Evolutionary conservation across 805 yeast genomes (phyloP).

Genomic region (Wickerhamiella kurtzmanii): DNA sequence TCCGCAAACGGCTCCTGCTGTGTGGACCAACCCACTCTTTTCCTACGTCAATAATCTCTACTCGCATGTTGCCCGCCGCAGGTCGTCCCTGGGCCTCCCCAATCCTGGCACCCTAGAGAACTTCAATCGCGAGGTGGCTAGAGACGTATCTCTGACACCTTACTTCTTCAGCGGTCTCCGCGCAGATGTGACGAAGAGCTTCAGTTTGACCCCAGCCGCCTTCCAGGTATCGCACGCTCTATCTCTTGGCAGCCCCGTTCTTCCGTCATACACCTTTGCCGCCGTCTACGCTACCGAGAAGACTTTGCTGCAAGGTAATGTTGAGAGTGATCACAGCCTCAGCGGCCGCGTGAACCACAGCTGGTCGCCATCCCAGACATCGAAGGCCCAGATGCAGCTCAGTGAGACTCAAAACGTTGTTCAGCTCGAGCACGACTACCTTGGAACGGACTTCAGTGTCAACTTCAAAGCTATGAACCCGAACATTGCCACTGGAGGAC

Average conservation of each 20-base stretch:
- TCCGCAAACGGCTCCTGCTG: conserved; percentile 16
- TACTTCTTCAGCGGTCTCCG: conserved; percentile 89
- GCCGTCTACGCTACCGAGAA: conserved; percentile 81
- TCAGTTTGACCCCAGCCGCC: conserved; percentile 69
- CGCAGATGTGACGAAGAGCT: conserved; percentile 90
- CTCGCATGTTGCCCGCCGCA: conserved; percentile 38
- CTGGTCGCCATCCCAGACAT: conserved; percentile 65
- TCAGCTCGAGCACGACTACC: conserved; percentile 92
- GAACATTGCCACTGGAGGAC: conserved; percentile 54
- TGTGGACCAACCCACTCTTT: conserved; percentile 17
- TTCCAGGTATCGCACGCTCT: conserved; percentile 95
- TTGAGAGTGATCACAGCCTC: conserved; percentile 75
- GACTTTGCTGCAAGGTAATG: conserved; percentile 76
- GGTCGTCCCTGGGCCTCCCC: conserved; percentile 65
- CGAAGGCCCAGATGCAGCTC: conserved; percentile 79
- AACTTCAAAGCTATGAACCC: conserved; percentile 91
- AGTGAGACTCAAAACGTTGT: conserved; percentile 82
- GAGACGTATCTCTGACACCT: conserved; percentile 83
- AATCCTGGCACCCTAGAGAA: conserved; percentile 95
- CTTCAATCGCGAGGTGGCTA: conserved; percentile 80
- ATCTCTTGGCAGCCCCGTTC: conserved; percentile 67
- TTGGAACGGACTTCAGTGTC: conserved; percentile 75
- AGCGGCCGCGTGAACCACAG: conserved; percentile 85
- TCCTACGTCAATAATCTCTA: conserved; percentile 12
- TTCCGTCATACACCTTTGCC: conserved; percentile 84